A percentile compares a stretch with the other conserved stretches of the same genome.
Evolutionary conservation across 768 basidiomycete genomes (phyloP).

Genomic region (Chalciporus piperatus): DNA sequence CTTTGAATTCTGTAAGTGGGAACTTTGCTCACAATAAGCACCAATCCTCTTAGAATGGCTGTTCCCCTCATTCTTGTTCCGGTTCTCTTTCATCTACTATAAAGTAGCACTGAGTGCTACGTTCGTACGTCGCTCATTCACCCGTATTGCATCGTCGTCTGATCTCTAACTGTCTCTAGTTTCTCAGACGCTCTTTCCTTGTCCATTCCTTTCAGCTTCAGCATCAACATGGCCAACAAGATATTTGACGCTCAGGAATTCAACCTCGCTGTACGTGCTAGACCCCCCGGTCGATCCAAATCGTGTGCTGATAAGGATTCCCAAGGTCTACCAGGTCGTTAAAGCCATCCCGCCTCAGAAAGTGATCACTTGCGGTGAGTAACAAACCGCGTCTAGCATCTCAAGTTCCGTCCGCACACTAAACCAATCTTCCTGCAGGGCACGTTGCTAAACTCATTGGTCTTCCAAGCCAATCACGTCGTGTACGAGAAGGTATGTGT

Average conservation of each 20-base stretch:
- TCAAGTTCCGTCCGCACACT: background rate
- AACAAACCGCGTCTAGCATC: background rate
- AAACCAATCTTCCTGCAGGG: constrained; percentile 19
- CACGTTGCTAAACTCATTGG: constrained; percentile 76
- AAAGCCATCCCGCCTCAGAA: constrained; percentile 57
- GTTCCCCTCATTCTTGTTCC: background rate
- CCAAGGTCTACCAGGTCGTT: constrained; percentile 66
- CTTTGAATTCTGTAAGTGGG: too few species aligned
- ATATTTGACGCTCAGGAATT: constrained; percentile 6
- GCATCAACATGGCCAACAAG: background rate
- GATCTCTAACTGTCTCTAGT: background rate
- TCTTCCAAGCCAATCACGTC: constrained; percentile 68
- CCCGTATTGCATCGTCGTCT: background rate
- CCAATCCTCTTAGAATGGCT: too few species aligned
- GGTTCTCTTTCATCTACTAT: background rate
- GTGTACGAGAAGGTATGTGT: constrained; percentile 68
- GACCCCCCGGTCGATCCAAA: too few species aligned
- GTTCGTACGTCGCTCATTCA: background rate
- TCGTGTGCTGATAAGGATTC: background rate
- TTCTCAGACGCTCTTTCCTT: background rate
- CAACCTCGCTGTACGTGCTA: constrained; percentile 13
- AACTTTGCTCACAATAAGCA: too few species aligned
- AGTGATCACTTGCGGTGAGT: constrained; percentile 62
- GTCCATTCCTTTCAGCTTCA: background rate
- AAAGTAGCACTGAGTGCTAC: background rate